A percentile compares a stretch with the other conserved stretches of the same genome.
Evolutionary conservation across 2,329 filamentous ascomycete genomes (phyloP).

Genomic region (Gaeumannomyces sp.): DNA sequence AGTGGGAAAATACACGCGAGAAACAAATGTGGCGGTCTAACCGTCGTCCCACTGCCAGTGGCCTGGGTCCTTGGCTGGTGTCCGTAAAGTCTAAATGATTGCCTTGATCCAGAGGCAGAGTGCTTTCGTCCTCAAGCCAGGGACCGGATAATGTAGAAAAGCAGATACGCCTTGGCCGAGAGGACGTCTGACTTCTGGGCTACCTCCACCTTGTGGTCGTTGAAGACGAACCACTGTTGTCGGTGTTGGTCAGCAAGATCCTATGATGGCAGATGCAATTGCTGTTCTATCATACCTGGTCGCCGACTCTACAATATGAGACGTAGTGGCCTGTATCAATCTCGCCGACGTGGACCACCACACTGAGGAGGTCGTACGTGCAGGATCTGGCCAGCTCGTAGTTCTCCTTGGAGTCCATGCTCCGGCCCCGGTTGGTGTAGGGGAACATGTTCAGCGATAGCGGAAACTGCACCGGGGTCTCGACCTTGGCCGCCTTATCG

Average conservation of each 20-base stretch:
- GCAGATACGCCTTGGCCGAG: conserved; percentile 76
- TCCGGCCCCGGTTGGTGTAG: conserved; percentile 66
- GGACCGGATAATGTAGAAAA: conserved; percentile 76
- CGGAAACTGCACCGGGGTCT: conserved; percentile 80
- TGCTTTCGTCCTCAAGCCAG: conserved; percentile 35
- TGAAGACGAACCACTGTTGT: conserved; percentile 84
- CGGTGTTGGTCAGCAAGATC: conserved; percentile 10
- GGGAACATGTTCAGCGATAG: conserved; percentile 84
- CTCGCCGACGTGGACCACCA: conserved; percentile 89
- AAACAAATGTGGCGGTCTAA: neutral
- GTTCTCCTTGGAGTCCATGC: conserved; percentile 41
- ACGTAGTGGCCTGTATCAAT: conserved; percentile 91
- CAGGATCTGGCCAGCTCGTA: conserved; percentile 58
- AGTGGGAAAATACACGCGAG: neutral
- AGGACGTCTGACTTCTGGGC: conserved; percentile 82
- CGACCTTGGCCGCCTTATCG: conserved; percentile 75
- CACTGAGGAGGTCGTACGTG: conserved; percentile 80
- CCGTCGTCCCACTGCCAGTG: neutral
- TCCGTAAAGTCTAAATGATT: too few species aligned
- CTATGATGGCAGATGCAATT: neutral
- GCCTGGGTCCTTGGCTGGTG: neutral
- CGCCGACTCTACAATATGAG: conserved; percentile 77
- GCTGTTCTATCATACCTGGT: conserved; percentile 44
- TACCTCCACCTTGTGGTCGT: conserved; percentile 86
- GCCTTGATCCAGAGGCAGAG: neutral